Conservation (phyloP, 116 monocot species). For the Thalassia testudinum region DNA sequence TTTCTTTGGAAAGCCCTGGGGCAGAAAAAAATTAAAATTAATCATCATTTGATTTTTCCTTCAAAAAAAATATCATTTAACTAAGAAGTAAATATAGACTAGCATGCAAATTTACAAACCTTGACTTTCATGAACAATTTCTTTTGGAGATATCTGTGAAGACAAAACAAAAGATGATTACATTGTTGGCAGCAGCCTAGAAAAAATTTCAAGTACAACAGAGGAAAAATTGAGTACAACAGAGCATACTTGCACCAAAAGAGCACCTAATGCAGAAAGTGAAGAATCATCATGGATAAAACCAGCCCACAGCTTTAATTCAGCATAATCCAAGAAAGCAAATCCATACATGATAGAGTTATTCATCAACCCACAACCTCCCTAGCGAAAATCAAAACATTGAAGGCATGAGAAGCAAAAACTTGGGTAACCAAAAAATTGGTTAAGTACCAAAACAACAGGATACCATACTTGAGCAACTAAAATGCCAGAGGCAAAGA, state of each 20-base stretch:
- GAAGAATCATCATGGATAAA: slow-evolving; percentile 76
- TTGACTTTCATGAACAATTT: slow-evolving; percentile 75
- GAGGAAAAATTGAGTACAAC: not conserved
- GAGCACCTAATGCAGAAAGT: slow-evolving; percentile 60
- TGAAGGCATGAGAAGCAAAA: no score
- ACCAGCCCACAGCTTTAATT: slow-evolving; percentile 81
- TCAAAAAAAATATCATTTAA: not conserved
- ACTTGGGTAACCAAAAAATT: no score
- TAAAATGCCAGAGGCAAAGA: no score
- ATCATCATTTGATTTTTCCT: not conserved
- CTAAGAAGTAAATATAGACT: no score
- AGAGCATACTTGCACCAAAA: slow-evolving; percentile 74
- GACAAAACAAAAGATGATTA: not conserved
- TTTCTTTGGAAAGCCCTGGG: slow-evolving; percentile 68
- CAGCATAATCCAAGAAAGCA: slow-evolving; percentile 93
- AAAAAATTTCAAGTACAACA: not conserved
- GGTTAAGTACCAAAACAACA: no score
- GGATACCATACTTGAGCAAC: no score
- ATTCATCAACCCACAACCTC: slow-evolving; percentile 10
- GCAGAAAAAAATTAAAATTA: slow-evolving; percentile 8
- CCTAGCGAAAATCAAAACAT: slow-evolving; percentile 16
- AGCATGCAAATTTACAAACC: slow-evolving; percentile 17
- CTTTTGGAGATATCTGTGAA: slow-evolving; percentile 79
- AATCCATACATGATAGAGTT: slow-evolving; percentile 60
- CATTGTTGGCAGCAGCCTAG: not conserved